These are phyloP conservation scores for Silene latifolia DNA, from an alignment of 148 eudicot species.

Conservation along the genomic window DNA sequence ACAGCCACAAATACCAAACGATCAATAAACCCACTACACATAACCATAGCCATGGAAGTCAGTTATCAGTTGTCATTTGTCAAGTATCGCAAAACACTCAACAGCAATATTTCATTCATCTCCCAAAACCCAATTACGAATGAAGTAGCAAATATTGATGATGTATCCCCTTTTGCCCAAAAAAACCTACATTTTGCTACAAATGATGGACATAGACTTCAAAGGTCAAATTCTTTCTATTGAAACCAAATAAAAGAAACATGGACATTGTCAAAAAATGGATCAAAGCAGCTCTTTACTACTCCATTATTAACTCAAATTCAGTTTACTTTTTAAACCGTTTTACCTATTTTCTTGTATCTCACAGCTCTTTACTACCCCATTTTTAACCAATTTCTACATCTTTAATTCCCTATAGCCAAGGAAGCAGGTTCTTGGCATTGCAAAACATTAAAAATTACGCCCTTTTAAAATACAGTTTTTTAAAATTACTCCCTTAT, in stretches of 20 bases:
- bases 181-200: not conserved
- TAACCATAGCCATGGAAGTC: not conserved
- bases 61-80: not conserved
- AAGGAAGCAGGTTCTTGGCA: not conserved
- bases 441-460: not conserved
- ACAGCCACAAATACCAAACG: not conserved
- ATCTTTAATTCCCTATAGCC: too few species aligned
- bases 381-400: not conserved
- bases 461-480: too few species aligned
- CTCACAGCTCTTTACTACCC: not conserved
- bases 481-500: too few species aligned
- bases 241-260: not conserved
- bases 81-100: not conserved
- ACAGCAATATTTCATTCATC: not conserved
- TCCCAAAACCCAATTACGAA: not conserved
- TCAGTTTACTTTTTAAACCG: not conserved
- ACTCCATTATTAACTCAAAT: not conserved
- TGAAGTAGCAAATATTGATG: not conserved
- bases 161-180: not conserved
- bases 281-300: not conserved
- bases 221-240: not conserved
- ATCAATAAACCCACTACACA: not conserved
- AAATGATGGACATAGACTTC: not conserved
- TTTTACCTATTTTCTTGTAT: not conserved
- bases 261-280: not conserved